A percentile compares a stretch with the other conserved stretches of the same genome.
phyloP scores from a whole-genome alignment of 2,329 filamentous ascomycete genomes.

The Capronia americana region DNA sequence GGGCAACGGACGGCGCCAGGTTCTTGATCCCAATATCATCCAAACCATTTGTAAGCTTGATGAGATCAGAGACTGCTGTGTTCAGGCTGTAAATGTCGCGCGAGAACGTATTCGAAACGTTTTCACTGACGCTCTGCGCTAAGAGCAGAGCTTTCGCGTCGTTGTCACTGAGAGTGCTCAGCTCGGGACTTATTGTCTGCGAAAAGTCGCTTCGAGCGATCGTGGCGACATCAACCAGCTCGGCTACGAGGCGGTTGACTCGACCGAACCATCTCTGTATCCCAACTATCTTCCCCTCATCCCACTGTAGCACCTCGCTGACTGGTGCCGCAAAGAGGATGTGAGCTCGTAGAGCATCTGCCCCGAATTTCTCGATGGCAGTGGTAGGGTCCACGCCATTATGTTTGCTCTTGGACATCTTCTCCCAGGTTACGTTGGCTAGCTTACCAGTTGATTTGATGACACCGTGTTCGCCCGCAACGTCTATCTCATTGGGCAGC shows the following conservation, averaged over 20 bases:
- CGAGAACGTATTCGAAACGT: constrained; percentile 71
- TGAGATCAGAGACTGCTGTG: constrained; percentile 82
- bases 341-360: constrained; percentile 83
- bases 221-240: constrained; percentile 21
- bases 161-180: constrained; percentile 42
- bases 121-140: constrained; percentile 70
- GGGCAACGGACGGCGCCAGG: constrained; percentile 54
- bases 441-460: constrained; percentile 66
- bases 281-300: constrained; percentile 79
- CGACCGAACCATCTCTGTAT: constrained; percentile 80
- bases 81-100: constrained; percentile 78
- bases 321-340: constrained; percentile 89
- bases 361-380: constrained; percentile 76
- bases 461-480: constrained; percentile 62
- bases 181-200: constrained; percentile 3
- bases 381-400: constrained; percentile 84
- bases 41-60: constrained; percentile 76
- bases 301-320: constrained; percentile 84
- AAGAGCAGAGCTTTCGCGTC: constrained; percentile 64
- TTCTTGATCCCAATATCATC: constrained; percentile 32
- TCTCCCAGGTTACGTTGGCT: constrained; percentile 75
- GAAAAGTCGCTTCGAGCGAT: constrained; percentile 49
- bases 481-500: constrained; percentile 71
- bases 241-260: constrained; percentile 64
- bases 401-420: constrained; percentile 95